A percentile compares a stretch with the other conserved stretches of the same genome.
phyloP scores from a whole-genome alignment of 2,329 filamentous ascomycete species.

The Trichoderma brevicompactum region DNA sequence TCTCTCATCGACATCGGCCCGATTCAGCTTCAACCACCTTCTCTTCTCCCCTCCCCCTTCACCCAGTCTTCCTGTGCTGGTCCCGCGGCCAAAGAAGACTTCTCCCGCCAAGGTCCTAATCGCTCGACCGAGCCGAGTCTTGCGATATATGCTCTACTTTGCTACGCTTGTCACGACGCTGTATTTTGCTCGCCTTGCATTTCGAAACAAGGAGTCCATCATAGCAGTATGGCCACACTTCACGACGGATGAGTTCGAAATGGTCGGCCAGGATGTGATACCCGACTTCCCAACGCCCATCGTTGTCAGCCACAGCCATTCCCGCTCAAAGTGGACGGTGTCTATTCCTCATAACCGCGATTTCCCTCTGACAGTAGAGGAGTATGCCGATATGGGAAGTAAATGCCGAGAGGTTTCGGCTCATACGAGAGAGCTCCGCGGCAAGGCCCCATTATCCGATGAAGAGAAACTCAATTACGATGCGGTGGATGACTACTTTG shows the following conservation, averaged over 20 bases:
- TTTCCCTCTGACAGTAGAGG: conserved; percentile 68
- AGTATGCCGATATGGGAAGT: conserved; percentile 72
- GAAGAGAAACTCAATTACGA: conserved; percentile 59
- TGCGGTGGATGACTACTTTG: conserved; percentile 67
- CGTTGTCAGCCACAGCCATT: conserved; percentile 67
- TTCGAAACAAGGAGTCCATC: conserved; percentile 38
- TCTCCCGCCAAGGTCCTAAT: conserved; percentile 53
- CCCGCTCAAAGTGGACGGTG: conserved; percentile 76
- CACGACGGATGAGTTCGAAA: conserved; percentile 58
- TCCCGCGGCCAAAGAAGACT: conserved; percentile 66
- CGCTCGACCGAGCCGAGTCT: conserved; percentile 60
- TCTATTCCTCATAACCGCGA: conserved; percentile 69
- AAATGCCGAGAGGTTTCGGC: conserved; percentile 68
- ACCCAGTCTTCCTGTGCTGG: conserved; percentile 69
- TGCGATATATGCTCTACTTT: conserved; percentile 61
- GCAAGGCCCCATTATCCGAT: conserved; percentile 47
- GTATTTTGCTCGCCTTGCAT: conserved; percentile 49
- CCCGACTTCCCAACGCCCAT: conserved; percentile 75
- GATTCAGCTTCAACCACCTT: conserved; percentile 70
- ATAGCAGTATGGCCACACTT: conserved; percentile 50
- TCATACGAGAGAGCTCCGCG: conserved; percentile 55
- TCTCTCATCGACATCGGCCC: conserved; percentile 63
- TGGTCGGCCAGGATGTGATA: conserved; percentile 67
- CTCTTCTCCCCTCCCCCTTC: conserved; percentile 71
- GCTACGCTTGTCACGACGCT: conserved; percentile 54